These are phyloP conservation scores for Boletus vinaceobasis DNA, from an alignment of 768 basidiomycete species.

Conservation along the genomic window DNA sequence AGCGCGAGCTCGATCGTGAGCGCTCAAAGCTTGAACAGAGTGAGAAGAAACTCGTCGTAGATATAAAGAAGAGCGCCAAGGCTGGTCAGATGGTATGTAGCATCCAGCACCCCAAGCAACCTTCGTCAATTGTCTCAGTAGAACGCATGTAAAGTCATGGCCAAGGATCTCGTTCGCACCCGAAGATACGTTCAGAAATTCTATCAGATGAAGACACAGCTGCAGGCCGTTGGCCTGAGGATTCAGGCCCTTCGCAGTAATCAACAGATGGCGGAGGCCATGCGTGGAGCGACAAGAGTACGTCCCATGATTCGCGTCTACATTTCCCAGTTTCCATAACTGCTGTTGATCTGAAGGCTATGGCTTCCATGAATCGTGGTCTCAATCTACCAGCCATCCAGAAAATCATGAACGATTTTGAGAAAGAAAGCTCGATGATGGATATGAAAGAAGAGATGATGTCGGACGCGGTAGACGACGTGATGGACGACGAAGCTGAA, in stretches of 20 bases:
- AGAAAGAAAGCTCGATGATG: conserved; percentile 96
- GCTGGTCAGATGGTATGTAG: conserved; percentile 82
- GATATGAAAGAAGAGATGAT: conserved; percentile 99
- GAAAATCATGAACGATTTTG: conserved; percentile 97
- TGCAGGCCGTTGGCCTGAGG: conserved; percentile 91
- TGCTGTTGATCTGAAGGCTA: conserved; percentile 58
- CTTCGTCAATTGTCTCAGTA: conserved; percentile 35
- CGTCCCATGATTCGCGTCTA: conserved; percentile 27
- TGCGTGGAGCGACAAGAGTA: conserved; percentile 96
- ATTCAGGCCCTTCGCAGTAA: conserved; percentile 97
- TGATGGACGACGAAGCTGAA: conserved; percentile 88
- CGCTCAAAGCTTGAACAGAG: conserved; percentile 89
- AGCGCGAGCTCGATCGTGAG: conserved; percentile 97
- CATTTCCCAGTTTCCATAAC: background rate
- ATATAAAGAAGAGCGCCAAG: conserved; percentile 97
- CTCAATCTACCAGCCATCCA: conserved; percentile 94
- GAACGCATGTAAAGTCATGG: conserved; percentile 99
- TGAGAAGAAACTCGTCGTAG: conserved; percentile 93
- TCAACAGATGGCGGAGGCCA: conserved; percentile 99
- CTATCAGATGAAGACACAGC: conserved; percentile 97
- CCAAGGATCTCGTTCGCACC: conserved; percentile 96
- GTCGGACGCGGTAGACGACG: conserved; percentile 97
- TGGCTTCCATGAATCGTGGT: conserved; percentile 96
- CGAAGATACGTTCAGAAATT: conserved; percentile 96
- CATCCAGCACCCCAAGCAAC: conserved; percentile 1